Base-by-base conservation (phyloP, 306 rosid genomes). In the Casuarina glauca region DNA sequence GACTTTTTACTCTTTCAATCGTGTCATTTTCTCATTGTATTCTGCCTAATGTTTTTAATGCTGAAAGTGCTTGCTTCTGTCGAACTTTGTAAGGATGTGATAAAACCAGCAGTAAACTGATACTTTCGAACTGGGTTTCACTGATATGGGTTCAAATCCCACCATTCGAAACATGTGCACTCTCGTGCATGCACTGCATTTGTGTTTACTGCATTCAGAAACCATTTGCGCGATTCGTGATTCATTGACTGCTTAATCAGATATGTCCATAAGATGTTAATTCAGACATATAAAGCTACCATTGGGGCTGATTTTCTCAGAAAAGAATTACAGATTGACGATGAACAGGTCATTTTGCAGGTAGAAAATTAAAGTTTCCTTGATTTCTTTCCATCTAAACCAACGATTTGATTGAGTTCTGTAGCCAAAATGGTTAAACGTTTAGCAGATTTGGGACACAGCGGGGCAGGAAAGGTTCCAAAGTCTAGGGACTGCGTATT, bases 291-390 rank as follows among this genome's bases (percentile, higher is more conserved):
- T 44, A 94, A 92, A 82, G 88, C 98, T 45, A 94, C 98, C 2
- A 94, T 94, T 17, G 98, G 98, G 6, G 98, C 98, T 79, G 98
- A 94, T 88, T 94, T 94, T 83, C 89, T 94, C 67, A 94, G 97
- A n/a, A 94, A 90, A 86, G 98, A 94, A 79, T 64, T 92, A 41
- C 93, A 80, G 46, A 78, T 92, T 82, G 97, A 92, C 69, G 92
- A 87, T 77, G 88, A 90, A 72, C 77, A 85, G 32, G 93, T 94
- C 57, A 94, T 97, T 20, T 86, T 94, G 85, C 98, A 94, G 76
- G 98, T 92, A 73, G 86, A 83, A 68, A 32, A 55, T 69, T 80
- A 26, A 1, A 39, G 26, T 20, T 50, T n/a, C 32, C 4, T 35
- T 42, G 41, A n/a, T 38, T 42, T 63, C 8, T 50, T 35, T 50